Percentiles rank a stretch among this genome's conserved stretches.
These are phyloP conservation scores for Colletotrichum sp. DNA, from an alignment of 2,329 filamentous ascomycete species.

Conservation along the genomic window DNA sequence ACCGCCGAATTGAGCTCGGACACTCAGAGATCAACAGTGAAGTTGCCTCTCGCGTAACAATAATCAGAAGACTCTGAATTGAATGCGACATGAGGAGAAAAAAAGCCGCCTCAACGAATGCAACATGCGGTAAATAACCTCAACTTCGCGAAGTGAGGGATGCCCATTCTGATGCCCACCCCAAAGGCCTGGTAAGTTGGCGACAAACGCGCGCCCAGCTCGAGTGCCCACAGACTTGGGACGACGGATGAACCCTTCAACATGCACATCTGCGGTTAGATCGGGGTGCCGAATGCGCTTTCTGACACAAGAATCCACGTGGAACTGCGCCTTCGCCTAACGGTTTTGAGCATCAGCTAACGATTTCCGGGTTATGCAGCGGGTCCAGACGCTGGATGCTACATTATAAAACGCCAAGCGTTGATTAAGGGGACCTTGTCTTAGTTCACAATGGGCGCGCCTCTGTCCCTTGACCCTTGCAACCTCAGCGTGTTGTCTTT, in stretches of 20 bases:
- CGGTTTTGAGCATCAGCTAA: background rate
- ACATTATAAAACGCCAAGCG: constrained; percentile 13
- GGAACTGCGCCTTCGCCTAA: background rate
- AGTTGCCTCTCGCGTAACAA: background rate
- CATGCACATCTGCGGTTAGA: background rate
- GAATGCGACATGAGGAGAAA: background rate
- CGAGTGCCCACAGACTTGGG: background rate
- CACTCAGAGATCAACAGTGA: background rate
- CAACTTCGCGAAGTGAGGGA: background rate
- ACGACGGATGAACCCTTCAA: background rate
- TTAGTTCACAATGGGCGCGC: background rate
- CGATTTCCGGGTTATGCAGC: background rate
- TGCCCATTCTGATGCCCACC: background rate
- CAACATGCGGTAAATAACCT: background rate
- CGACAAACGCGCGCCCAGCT: constrained; percentile 10
- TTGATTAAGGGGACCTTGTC: constrained; percentile 15
- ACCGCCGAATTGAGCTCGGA: background rate
- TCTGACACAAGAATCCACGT: constrained; percentile 16
- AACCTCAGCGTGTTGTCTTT: background rate
- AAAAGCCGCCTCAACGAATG: background rate
- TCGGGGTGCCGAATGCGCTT: background rate
- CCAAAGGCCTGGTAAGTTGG: constrained; percentile 7
- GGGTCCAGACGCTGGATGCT: background rate
- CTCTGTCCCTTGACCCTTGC: background rate
- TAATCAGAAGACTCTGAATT: background rate